Base-by-base conservation (phyloP, 176 grass and related monocot genomes). In the Musa schizocarpa region DNA sequence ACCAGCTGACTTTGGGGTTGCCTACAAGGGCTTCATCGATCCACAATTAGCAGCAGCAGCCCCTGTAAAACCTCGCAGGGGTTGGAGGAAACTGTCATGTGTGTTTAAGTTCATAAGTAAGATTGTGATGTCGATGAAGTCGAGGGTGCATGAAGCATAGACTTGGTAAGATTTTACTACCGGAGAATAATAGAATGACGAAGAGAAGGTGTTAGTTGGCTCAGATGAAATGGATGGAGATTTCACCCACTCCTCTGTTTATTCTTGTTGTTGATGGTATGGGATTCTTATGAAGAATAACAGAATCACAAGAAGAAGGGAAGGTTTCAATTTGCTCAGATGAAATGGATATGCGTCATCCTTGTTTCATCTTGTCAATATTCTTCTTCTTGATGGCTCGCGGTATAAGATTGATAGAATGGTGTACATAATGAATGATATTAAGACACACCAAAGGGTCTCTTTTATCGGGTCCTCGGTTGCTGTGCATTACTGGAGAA, bases 101-200 rank as follows among this genome's bases (percentile, higher is more conserved):
- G 95, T 98, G 20, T 54, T 88, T 71, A 83, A 82, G 74, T 87
- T 91, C 81, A 87, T 87, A 3, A 99, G 91, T 77, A 99, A 53
- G 68, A 84, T 93, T 59, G 86, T 88, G 7, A 91, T 88, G 25
- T 74, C 14, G 2, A 89, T 56, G 80, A 85, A 81, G 59, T 25
- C 43, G 69, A 87, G 54, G 67, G 86, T 85, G 63, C 76, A 49
- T 19, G 77, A 93, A 81, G 78, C 89, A 65, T 80, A 64, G 6
- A 59, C 69, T 1, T 2, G 5, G 1, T 68, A 25, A 54, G 13
- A 7, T 1, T 61, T 13, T n/a, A 19, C 29, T 4, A 27, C 25
- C 9, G 1, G 25, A 49, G 29, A 49, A 9, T 23, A 49, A 14
- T 9, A 69, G 29, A 22, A 63, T 9, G 61, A 11, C 20, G 9